Base-by-base conservation (phyloP, 2,329 filamentous ascomycete species). In the Microcyclosporella mali region DNA sequence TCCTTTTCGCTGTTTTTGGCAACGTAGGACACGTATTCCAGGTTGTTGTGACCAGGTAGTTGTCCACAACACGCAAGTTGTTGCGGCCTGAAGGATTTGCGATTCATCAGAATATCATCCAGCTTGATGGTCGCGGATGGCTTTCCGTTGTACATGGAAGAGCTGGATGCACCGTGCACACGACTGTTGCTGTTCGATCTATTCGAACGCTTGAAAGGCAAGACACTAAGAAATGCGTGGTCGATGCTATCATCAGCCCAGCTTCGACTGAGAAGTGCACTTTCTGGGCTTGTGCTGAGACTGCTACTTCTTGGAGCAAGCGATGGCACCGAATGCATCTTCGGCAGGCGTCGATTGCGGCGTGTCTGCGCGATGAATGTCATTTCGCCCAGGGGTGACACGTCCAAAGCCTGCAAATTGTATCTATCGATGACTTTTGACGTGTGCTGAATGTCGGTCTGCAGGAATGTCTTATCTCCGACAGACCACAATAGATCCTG, bases 401-500 rank as follows among this genome's bases (percentile, higher is more conserved):
- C 71, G 32, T 72, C 72, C 47, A 79, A 66, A 1, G 77, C 69
- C 54, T 77, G 77, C 55, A 77, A 64, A 41, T 73, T 73, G 29
- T 76, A 70, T 46, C 74, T 70, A 53, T 79, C 75, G 36, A 78
- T 68, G n/a, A 75, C 69, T 50, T 79, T 78, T 7, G 75, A 69
- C 6, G 74, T 70, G 63, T 75, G 77, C 45, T 78, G 73, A 27
- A 81, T 69, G 53, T 83, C 79, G 25, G 73, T 77, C 57, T 83
- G 79, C 14, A 77, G 72, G 50, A 83, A 82, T 8, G 73, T 68
- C 11, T 79, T 79, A 46, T 78, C 73, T 6, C 77, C 78, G 32
- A 81, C 79, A 10, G 77, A 80, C 79, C 79, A 83, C 29, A 83
- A 65, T 6, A 79, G 65, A 57, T 82, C 77, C 60, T 78, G 76